A percentile compares a stretch with the other conserved stretches of the same genome.
These are phyloP conservation scores for Suhomyces panamericanus DNA, from an alignment of 1,139 yeast genomes.

Conservation along the genomic window DNA sequence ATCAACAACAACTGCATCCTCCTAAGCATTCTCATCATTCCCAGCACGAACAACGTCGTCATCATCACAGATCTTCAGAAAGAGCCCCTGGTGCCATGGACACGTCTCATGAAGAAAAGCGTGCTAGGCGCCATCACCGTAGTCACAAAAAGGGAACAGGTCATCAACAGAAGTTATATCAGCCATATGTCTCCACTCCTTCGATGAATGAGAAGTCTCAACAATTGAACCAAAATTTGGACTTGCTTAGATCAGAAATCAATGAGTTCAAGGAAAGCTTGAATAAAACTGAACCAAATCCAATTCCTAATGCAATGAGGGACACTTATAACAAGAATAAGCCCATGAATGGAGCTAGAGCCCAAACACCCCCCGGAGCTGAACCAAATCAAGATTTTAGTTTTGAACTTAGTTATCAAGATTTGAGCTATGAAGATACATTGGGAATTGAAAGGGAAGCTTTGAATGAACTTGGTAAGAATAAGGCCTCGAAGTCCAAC, in stretches of 20 bases:
- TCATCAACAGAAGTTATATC: conserved; percentile 14
- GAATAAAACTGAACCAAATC: conserved; percentile 26
- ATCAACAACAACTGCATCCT: conserved; percentile 4
- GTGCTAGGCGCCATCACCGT: conserved; percentile 20
- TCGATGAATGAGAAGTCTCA: conserved; percentile 25
- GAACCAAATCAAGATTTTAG: conserved; percentile 31
- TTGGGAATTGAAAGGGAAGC: conserved; percentile 39
- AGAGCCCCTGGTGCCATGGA: conserved; percentile 2
- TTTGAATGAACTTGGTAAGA: conserved; percentile 17
- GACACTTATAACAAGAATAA: not conserved
- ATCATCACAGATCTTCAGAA: conserved; percentile 9
- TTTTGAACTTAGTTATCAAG: conserved; percentile 44
- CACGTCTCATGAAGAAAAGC: conserved; percentile 4
- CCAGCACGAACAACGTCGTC: conserved; percentile 4
- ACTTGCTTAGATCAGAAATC: conserved; percentile 44
- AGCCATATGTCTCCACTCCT: conserved; percentile 19
- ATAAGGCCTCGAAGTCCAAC: not conserved
- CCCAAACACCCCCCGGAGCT: not conserved
- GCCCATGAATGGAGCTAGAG: not conserved
- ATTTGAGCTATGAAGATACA: conserved; percentile 43
- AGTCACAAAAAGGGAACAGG: conserved; percentile 12
- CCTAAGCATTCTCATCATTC: conserved; percentile 5
- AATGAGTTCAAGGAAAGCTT: conserved; percentile 50
- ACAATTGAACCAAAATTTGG: conserved; percentile 47
- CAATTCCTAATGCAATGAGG: not conserved